Percentiles rank a stretch among this genome's conserved stretches.
Conservation (phyloP, 768 basidiomycete species). For the Tubosaeta sp. region DNA sequence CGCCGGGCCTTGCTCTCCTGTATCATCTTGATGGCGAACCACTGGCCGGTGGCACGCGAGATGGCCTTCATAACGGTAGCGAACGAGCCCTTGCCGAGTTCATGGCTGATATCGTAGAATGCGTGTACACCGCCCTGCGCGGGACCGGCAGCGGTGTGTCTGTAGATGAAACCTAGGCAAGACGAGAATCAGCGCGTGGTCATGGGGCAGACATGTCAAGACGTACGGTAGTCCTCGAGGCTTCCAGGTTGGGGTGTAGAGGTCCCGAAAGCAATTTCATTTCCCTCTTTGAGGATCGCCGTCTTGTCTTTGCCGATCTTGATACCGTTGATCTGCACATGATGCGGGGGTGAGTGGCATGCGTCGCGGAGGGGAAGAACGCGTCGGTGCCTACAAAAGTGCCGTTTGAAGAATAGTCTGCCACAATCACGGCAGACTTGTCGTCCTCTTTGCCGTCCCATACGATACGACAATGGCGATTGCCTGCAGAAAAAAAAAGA, state of each 20-base stretch:
- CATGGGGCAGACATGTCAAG: not conserved
- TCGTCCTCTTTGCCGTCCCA: slow-evolving; percentile 34
- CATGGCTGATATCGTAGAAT: slow-evolving; percentile 59
- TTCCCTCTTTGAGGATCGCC: slow-evolving; percentile 53
- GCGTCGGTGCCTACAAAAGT: slow-evolving; percentile 33
- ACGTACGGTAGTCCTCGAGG: slow-evolving; percentile 74
- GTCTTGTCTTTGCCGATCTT: slow-evolving; percentile 38
- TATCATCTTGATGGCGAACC: slow-evolving; percentile 89
- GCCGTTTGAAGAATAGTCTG: slow-evolving; percentile 40
- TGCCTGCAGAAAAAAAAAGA: slow-evolving; percentile 30
- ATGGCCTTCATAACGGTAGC: slow-evolving; percentile 87
- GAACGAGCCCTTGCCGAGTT: slow-evolving; percentile 89
- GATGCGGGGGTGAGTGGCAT: slow-evolving; percentile 7
- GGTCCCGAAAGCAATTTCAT: slow-evolving; percentile 84
- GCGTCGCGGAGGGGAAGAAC: slow-evolving; percentile 14
- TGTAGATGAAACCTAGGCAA: slow-evolving; percentile 63
- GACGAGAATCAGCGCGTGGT: not conserved
- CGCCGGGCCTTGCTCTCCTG: slow-evolving; percentile 45
- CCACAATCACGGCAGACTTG: slow-evolving; percentile 31
- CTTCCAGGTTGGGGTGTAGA: slow-evolving; percentile 40
- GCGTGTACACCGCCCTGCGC: slow-evolving; percentile 54
- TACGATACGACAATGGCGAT: slow-evolving; percentile 33
- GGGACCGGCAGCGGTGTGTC: slow-evolving; percentile 51
- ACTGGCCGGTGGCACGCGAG: slow-evolving; percentile 61
- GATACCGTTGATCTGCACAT: slow-evolving; percentile 35